phyloP scores from a whole-genome alignment of 495 filamentous ascomycete species.

The Cryomyces minteri region DNA sequence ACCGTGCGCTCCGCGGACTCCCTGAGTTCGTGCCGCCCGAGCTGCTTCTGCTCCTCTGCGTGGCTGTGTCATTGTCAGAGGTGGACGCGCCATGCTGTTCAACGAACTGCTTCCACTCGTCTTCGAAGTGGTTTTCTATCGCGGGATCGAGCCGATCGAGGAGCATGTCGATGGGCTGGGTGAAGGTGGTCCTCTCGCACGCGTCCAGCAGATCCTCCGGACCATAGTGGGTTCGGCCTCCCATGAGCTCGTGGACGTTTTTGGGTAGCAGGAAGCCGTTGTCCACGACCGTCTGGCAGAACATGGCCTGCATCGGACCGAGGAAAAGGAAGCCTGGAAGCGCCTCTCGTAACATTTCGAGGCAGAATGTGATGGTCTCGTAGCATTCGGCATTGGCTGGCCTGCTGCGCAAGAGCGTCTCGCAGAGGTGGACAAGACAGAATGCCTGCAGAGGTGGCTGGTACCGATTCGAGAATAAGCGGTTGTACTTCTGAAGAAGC shows the following conservation, averaged over 20 bases:
- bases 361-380: conserved; percentile 14
- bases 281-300: conserved; percentile 8
- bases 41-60: too few species aligned
- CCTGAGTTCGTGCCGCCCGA: too few species aligned
- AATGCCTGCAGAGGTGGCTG: conserved; percentile 20
- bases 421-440: conserved; percentile 17
- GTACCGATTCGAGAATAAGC: conserved; percentile 14
- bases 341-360: conserved; percentile 13
- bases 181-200: conserved; percentile 3
- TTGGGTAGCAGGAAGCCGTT: background rate
- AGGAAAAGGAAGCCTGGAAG: conserved; percentile 13
- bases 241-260: conserved; percentile 1
- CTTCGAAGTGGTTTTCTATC: conserved; percentile 1
- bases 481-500: conserved; percentile 6
- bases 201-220: conserved; percentile 4
- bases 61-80: too few species aligned
- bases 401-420: conserved; percentile 13
- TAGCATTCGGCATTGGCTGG: background rate
- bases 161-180: conserved; percentile 2
- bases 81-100: background rate
- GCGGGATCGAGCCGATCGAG: conserved; percentile 1
- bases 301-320: conserved; percentile 19
- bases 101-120: conserved; percentile 2
- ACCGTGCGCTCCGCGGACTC: too few species aligned
- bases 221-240: conserved; percentile 1